Evolutionary conservation across 805 yeast genomes (phyloP).

Genomic region (Danielozyma ontarioensis): DNA sequence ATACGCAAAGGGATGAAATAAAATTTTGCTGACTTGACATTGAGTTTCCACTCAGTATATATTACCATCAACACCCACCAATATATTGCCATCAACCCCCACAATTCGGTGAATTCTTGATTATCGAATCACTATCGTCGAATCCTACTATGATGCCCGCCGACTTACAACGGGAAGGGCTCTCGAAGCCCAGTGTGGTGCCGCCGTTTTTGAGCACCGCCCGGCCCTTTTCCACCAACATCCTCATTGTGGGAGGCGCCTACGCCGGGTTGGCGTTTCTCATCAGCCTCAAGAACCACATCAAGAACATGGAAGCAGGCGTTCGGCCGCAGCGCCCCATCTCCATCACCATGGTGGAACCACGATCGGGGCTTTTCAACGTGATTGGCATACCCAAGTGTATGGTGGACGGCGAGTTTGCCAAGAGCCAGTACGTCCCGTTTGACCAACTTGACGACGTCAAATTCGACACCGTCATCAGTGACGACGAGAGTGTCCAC

Average conservation of each 20-base stretch:
- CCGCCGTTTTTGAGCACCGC: too few species aligned
- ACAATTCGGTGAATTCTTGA: too few species aligned
- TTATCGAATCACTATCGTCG: too few species aligned
- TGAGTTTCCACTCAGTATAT: too few species aligned
- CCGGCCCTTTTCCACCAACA: constrained; percentile 28
- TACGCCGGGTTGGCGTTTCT: constrained; percentile 37
- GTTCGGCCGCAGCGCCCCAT: constrained; percentile 4
- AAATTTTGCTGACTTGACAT: too few species aligned
- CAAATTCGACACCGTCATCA: constrained; percentile 22
- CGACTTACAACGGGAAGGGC: too few species aligned
- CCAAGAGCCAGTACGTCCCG: constrained; percentile 32
- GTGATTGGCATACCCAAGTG: constrained; percentile 36
- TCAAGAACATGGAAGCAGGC: constrained; percentile 4
- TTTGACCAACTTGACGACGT: constrained; percentile 24
- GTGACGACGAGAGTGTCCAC: constrained; percentile 16
- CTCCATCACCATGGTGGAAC: constrained; percentile 34
- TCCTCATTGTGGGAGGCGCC: constrained; percentile 38
- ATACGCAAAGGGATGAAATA: too few species aligned
- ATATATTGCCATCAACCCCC: too few species aligned
- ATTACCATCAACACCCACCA: too few species aligned
- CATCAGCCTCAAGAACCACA: constrained; percentile 21
- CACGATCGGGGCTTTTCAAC: constrained; percentile 35
- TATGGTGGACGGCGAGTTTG: constrained; percentile 34
- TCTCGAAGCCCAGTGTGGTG: too few species aligned
- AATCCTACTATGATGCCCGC: too few species aligned